Evolutionary conservation across 1,284 basidiomycete genomes (phyloP).

Genomic region (Ganoderma multipileum): DNA sequence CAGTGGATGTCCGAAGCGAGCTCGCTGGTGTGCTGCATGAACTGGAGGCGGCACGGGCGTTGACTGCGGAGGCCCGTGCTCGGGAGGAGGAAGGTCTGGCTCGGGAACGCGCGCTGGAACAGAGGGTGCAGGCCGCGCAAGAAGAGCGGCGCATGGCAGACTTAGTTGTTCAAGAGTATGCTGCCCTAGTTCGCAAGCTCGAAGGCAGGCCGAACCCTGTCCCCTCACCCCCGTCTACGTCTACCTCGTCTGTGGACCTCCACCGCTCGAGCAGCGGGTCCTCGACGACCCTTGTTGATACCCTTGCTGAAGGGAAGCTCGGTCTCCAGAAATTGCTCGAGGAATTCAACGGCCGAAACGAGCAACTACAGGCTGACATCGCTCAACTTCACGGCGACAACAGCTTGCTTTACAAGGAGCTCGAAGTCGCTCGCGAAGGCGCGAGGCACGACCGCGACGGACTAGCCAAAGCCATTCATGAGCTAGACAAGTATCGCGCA

Average conservation of each 20-base stretch:
- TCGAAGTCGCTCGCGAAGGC: conserved; percentile 54
- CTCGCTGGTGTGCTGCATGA: conserved; percentile 49
- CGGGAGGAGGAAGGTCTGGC: conserved; percentile 57
- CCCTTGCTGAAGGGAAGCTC: conserved; percentile 54
- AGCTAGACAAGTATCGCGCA: conserved; percentile 66
- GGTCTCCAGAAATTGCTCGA: conserved; percentile 56
- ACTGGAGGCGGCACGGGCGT: conserved; percentile 57
- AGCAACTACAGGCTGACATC: conserved; percentile 54
- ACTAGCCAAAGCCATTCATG: conserved; percentile 54
- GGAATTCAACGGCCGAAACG: conserved; percentile 58
- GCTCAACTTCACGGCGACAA: conserved; percentile 52
- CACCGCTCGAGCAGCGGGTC: conserved; percentile 29
- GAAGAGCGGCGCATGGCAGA: conserved; percentile 69
- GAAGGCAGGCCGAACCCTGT: conserved; percentile 49
- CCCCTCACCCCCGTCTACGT: conserved; percentile 22
- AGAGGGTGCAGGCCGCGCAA: conserved; percentile 52
- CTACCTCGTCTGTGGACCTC: conserved; percentile 26
- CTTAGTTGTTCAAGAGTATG: conserved; percentile 70
- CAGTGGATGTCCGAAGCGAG: conserved; percentile 51
- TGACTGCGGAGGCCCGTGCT: conserved; percentile 55
- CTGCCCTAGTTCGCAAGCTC: conserved; percentile 68
- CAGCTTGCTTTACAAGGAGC: conserved; percentile 47
- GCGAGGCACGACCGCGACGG: conserved; percentile 51
- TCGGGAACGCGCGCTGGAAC: conserved; percentile 53
- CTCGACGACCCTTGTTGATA: conserved; percentile 44